A percentile compares a stretch with the other conserved stretches of the same genome.
Evolutionary conservation across 164 flowering plant species (phyloP).

Genomic region (Vitis amurensis): DNA sequence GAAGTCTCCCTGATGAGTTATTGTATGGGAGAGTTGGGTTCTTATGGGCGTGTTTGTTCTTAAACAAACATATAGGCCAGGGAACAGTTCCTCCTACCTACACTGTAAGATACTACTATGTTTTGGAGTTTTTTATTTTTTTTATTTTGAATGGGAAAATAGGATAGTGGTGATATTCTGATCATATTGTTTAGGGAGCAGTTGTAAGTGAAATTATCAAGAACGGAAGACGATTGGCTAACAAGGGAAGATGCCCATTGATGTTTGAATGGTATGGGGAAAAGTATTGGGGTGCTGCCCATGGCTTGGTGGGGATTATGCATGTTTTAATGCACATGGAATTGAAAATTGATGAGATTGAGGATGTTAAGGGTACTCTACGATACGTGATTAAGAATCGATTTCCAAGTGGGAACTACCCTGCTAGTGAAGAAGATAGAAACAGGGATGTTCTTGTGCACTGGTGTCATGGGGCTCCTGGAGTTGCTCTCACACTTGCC

Average conservation of each 20-base stretch:
- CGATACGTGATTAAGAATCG: slow-evolving; percentile 66
- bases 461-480: slow-evolving; percentile 94
- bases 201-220: slow-evolving; percentile 29
- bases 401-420: slow-evolving; percentile 79
- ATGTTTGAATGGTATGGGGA: slow-evolving; percentile 46
- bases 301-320: slow-evolving; percentile 86
- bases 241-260: slow-evolving; percentile 24
- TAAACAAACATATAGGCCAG: slow-evolving; percentile 33
- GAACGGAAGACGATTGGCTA: slow-evolving; percentile 23
- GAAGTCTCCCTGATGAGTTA: slow-evolving; percentile 33
- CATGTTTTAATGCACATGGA: slow-evolving; percentile 72
- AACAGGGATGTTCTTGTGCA: slow-evolving; percentile 67
- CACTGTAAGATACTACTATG: slow-evolving; percentile 14
- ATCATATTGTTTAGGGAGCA: slow-evolving; percentile 17
- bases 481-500: slow-evolving; percentile 70
- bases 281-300: slow-evolving; percentile 57
- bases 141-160: neutral
- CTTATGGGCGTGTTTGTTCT: slow-evolving; percentile 40
- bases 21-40: slow-evolving; percentile 37
- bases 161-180: neutral
- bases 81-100: slow-evolving; percentile 21
- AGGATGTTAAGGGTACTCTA: slow-evolving; percentile 66
- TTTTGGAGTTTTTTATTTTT: neutral
- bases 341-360: slow-evolving; percentile 60
- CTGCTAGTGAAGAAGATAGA: slow-evolving; percentile 58